Conservation (phyloP, 352 stramenopile species). For the Pythium aristosporum region DNA sequence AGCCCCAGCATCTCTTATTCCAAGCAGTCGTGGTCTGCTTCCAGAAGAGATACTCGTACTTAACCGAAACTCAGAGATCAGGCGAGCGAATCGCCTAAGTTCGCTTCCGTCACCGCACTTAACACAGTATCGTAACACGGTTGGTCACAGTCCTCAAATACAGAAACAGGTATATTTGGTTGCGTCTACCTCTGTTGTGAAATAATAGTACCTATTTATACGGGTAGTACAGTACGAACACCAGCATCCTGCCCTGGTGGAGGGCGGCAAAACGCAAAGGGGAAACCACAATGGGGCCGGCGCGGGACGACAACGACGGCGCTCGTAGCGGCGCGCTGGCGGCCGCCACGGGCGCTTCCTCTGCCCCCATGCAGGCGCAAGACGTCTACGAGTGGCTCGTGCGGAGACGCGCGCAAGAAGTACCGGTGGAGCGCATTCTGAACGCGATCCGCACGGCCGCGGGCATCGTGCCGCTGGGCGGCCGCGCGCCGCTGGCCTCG, state of each 20-base stretch:
- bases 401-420: slow-evolving; percentile 34
- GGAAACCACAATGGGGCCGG: neutral
- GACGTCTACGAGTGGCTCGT: slow-evolving; percentile 45
- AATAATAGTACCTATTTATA: neutral
- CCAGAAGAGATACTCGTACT: slow-evolving; percentile 4
- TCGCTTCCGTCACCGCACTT: neutral
- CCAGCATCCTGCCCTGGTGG: slow-evolving; percentile 1
- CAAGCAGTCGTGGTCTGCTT: neutral
- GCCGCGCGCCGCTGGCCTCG: slow-evolving; percentile 26
- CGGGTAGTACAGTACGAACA: neutral
- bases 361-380: slow-evolving; percentile 10
- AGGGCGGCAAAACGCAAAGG: neutral
- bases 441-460: slow-evolving; percentile 42
- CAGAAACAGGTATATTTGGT: no score
- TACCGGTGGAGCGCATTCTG: slow-evolving; percentile 32
- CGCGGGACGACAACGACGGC: slow-evolving; percentile 2
- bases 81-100: neutral
- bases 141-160: no score
- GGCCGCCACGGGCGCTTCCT: neutral
- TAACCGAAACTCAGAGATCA: neutral
- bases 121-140: no score
- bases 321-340: neutral
- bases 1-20: slow-evolving; percentile 3
- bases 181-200: neutral
- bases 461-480: slow-evolving; percentile 55